Base-by-base conservation (phyloP, 164 flowering plant genomes). In the Stephania japonica region DNA sequence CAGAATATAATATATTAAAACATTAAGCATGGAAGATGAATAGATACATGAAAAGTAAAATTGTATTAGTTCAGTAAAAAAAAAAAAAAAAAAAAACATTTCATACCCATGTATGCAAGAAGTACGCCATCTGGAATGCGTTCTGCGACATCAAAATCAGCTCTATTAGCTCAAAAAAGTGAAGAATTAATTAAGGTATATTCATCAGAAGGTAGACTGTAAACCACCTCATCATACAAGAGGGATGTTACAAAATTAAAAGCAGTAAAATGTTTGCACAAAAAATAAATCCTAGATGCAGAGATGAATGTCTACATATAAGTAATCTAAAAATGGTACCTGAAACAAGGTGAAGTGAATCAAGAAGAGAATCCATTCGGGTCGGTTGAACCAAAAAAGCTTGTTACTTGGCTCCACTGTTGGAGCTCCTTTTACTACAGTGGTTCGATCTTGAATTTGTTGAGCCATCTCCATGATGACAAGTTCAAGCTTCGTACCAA, bases 111-210 rank as follows among this genome's bases (percentile, higher is more conserved):
- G 53, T 86, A 90, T 90, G 88, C 69, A 89, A 73, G 81, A 91
- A 91, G 70, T 75, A 84, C 1, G 97, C 86, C 86, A 87, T 84
- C 76, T 91, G 93, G 62, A 85, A 91, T 1, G 93, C 97, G 73
- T 91, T 91, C 92, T 91, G 86, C 65, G 59, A 16, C 71, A 75
- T 61, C 19, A 53, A 32, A 67, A 64, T 23, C 63, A 56, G 16
- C 3, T 50, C 19, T 11, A n/a, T 38, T 19, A 27, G 53, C 53
- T 47, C 10, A 9, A 11, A 8, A 0, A 47, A 47, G 53, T 47
- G 16, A 44, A 44, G 12, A 44, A 7, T 1, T 43, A 43, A n/a
- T n/a, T n/a, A 10, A 44, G 12, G 49, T 4, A 44, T 13, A 44
- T 44, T 13, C 49, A 1, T 44, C 12, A 47, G 16, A 2, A 47